Evolutionary conservation across 1,284 basidiomycete genomes (phyloP), one percentile per base, ranked within the genome.

Genomic region (Inonotus hispidus): DNA sequence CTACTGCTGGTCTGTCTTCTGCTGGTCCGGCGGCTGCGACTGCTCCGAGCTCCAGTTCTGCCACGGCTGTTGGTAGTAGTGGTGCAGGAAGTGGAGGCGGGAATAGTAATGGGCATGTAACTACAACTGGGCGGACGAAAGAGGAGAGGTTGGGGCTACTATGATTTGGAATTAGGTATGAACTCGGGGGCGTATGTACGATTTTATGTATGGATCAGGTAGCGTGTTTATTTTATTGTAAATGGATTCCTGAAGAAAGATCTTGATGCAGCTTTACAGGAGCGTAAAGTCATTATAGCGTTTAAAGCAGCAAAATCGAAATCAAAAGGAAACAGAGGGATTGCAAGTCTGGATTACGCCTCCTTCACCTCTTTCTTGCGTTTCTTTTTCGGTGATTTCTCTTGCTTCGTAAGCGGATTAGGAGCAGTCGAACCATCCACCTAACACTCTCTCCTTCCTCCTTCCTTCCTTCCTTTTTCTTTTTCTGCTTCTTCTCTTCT

Each of bases 81-180:
- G 41, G 41, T 16, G 19, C 16, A 74, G 57, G 71, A 68, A 43
- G 41, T n/a, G 41, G 41, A 7, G 19, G 13, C 74, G 57, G 71
- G 68, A 43, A 16, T 5, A 21, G 41, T 16, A 43, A 21, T 43
- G 41, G 41, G 2, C 11, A 71, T 71, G 68, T 68, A 72, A 25
- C 72, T 74, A 56, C 72, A 68, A 0, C 69, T 73, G 50, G 16
- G 11, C 32, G 50, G 73, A 68, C 72, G 19, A 68, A 66, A 52
- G 72, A 75, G 8, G 71, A 77, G 63, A 68, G 76, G 39, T 66
- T 78, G 13, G 76, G 76, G 64, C 67, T 60, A 63, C 69, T 56
- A 69, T 64, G 55, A 60, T 14, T n/a, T 49, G n/a, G 32, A 32
- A 4, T 32, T 32, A 8, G 32, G 32, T 32, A 32, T 3, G 32